phyloP scores from a whole-genome alignment of 2,329 filamentous ascomycete species.

The Rutstroemia sp. region DNA sequence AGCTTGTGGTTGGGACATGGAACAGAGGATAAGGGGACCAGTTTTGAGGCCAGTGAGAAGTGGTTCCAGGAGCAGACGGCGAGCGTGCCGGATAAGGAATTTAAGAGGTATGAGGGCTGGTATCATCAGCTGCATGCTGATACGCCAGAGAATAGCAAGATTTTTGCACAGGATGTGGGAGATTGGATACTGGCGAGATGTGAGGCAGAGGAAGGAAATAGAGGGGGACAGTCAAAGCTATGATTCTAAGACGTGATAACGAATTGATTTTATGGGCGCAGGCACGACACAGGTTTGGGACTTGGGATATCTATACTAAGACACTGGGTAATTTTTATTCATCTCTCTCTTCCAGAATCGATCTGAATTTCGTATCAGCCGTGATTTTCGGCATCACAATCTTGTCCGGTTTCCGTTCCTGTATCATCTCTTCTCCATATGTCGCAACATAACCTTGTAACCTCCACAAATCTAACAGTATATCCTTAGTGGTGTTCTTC shows the following conservation, averaged over 20 bases:
- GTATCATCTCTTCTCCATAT: background rate
- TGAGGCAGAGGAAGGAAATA: conserved; percentile 3
- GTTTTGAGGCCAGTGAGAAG: conserved; percentile 54
- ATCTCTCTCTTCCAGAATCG: background rate
- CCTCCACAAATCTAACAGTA: conserved; percentile 49
- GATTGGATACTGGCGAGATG: conserved; percentile 52
- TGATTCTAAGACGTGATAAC: conserved; percentile 3
- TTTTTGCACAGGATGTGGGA: conserved; percentile 48
- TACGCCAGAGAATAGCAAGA: conserved; percentile 28
- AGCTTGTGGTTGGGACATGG: conserved; percentile 71
- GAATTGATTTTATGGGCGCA: background rate
- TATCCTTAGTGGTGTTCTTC: conserved; percentile 34
- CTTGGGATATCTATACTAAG: background rate
- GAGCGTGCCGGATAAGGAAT: conserved; percentile 57
- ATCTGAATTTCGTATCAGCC: background rate
- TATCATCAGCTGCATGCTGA: conserved; percentile 70
- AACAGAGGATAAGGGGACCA: conserved; percentile 62
- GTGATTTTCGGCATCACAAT: background rate
- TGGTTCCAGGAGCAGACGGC: conserved; percentile 52
- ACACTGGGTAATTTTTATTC: background rate
- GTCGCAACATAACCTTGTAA: conserved; percentile 46
- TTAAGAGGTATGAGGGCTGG: conserved; percentile 68
- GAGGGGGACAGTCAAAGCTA: conserved; percentile 14
- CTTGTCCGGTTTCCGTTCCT: background rate
- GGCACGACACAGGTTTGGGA: no score